Evolutionary conservation across 169 alveolate genomes (phyloP).

Genomic region (Plasmodium inui): DNA sequence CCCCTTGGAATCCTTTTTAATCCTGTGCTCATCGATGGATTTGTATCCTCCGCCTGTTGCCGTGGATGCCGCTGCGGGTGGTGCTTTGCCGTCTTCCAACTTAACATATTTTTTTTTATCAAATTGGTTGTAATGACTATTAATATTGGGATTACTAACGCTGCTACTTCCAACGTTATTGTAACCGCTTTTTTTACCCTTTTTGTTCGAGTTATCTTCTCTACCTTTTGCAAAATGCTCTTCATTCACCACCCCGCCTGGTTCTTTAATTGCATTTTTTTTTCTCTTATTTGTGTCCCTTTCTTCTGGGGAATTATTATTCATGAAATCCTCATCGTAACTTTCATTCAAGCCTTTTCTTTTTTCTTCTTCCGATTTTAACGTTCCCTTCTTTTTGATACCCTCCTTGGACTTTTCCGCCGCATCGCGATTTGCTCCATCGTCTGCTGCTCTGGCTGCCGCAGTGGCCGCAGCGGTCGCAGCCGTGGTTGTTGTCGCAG

Average conservation of each 20-base stretch:
- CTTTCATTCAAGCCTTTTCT: constrained; percentile 17
- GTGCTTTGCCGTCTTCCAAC: constrained; percentile 22
- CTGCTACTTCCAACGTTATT: neutral
- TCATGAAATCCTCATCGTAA: constrained; percentile 15
- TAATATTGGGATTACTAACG: neutral
- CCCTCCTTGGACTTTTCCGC: constrained; percentile 2
- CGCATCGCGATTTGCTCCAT: neutral
- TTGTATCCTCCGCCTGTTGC: constrained; percentile 19
- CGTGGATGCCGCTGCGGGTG: neutral
- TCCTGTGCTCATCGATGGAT: constrained; percentile 14
- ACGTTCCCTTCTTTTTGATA: neutral
- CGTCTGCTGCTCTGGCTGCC: neutral
- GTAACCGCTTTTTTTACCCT: neutral
- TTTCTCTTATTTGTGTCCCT: constrained; percentile 8
- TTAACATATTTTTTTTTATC: constrained; percentile 23
- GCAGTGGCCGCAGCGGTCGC: neutral
- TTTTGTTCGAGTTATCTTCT: constrained; percentile 12
- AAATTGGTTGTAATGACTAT: constrained; percentile 23
- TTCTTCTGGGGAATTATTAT: constrained; percentile 16
- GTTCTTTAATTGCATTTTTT: constrained; percentile 21
- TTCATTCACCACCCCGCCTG: constrained; percentile 2
- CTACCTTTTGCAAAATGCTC: constrained; percentile 19
- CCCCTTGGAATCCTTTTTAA: constrained; percentile 39
- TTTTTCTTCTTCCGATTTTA: constrained; percentile 11
- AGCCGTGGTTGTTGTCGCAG: neutral